These are phyloP conservation scores for Chlorencoelia australis DNA, from an alignment of 2,329 filamentous ascomycete species.

Conservation along the genomic window DNA sequence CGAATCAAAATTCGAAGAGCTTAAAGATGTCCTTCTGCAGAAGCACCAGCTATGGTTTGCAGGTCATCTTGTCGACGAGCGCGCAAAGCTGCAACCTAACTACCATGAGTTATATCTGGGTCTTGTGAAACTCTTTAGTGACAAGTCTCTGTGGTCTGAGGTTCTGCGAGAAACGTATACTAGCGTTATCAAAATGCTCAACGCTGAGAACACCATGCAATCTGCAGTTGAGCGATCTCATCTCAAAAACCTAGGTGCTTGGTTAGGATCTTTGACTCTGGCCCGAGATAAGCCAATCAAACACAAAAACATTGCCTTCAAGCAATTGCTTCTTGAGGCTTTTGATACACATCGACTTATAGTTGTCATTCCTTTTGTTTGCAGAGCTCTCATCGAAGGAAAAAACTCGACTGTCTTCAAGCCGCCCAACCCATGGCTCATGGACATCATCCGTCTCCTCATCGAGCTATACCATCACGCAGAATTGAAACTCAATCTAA, in stretches of 20 bases:
- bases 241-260: slow-evolving; percentile 85
- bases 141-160: slow-evolving; percentile 72
- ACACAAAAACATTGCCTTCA: slow-evolving; percentile 94
- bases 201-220: slow-evolving; percentile 77
- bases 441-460: slow-evolving; percentile 86
- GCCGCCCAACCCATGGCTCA: slow-evolving; percentile 93
- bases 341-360: slow-evolving; percentile 86
- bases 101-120: slow-evolving; percentile 91
- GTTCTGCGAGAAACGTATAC: slow-evolving; percentile 89
- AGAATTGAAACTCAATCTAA: slow-evolving; percentile 90
- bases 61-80: slow-evolving; percentile 85
- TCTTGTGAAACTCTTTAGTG: slow-evolving; percentile 72
- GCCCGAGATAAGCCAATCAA: slow-evolving; percentile 92
- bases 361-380: slow-evolving; percentile 93
- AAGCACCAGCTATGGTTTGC: slow-evolving; percentile 95
- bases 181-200: slow-evolving; percentile 77
- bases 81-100: slow-evolving; percentile 94
- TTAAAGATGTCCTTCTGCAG: slow-evolving; percentile 67
- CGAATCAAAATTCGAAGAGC: slow-evolving; percentile 70
- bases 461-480: slow-evolving; percentile 91
- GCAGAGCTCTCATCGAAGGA: slow-evolving; percentile 85
- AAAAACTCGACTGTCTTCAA: slow-evolving; percentile 79
- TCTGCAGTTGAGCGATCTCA: slow-evolving; percentile 77
- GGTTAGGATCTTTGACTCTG: slow-evolving; percentile 88
- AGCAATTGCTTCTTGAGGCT: slow-evolving; percentile 85